Conservation (phyloP, 2,329 filamentous ascomycete species). For the Claviceps quebecensis region DNA sequence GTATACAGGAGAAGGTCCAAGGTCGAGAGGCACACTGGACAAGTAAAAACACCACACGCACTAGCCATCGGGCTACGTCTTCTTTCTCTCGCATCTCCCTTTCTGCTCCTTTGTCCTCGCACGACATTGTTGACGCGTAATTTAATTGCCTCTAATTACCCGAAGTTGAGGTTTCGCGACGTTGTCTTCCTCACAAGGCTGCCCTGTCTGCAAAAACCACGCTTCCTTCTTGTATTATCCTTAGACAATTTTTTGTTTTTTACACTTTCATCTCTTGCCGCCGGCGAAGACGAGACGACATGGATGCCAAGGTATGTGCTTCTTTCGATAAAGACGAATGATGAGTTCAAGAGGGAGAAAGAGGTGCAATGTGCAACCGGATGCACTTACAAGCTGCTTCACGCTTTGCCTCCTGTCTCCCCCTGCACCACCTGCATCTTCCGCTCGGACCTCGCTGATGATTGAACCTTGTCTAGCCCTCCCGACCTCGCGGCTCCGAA, state of each 20-base stretch:
- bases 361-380: no score
- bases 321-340: not conserved
- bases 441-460: not conserved
- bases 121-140: conserved; percentile 3
- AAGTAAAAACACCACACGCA: not conserved
- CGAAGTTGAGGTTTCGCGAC: conserved; percentile 1
- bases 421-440: not conserved
- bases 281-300: not conserved
- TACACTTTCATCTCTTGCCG: not conserved
- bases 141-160: not conserved
- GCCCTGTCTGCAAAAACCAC: not conserved
- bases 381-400: no score
- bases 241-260: not conserved
- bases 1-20: not conserved
- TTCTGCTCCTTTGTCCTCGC: not conserved
- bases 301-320: conserved; percentile 6
- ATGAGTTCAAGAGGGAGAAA: no score
- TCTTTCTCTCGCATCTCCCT: not conserved
- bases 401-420: no score
- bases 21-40: not conserved
- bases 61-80: not conserved
- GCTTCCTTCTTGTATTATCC: conserved; percentile 1
- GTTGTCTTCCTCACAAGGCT: conserved; percentile 2
- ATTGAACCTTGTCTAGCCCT: conserved; percentile 17
- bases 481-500: conserved; percentile 32